Evolutionary conservation across 805 yeast species (phyloP), one percentile per base, ranked within the genome.

Genomic region (Saccharomycopsis sp.): DNA sequence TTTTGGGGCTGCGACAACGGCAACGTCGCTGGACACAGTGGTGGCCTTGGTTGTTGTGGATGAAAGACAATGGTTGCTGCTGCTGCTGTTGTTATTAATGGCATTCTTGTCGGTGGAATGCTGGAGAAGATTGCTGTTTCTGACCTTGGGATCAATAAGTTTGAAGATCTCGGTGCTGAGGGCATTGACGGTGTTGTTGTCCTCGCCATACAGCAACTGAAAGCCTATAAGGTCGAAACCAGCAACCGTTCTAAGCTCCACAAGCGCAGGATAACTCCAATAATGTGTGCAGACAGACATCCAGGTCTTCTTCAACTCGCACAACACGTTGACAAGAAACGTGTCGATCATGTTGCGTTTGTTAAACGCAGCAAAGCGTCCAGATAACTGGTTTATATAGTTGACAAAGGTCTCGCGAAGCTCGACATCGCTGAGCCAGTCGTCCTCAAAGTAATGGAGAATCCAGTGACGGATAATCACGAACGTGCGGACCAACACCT

Each of bases 381-480:
- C 14, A 2, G 60, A 64, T 60, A 68, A 54, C 61, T 70, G 72
- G 68, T 81, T 77, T 47, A 83, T 63, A 15, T 76, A 75, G 14
- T 69, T 62, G 2, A 77, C 69, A 58, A 83, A 78, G 23, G 70
- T 64, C 22, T 65, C 63, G 57, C 91, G 73, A 38, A 86, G 70
- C 56, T 78, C 75, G 20, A 72, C 64, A 53, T 80, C 76, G 15
- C 79, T 71, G 24, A 86, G 73, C 68, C 92, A 94, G 70, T 94
- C 98, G 68, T 89, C 93, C 49, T 83, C 78, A 66, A 90, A 94
- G 69, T 89, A 92, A 70, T 92, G 93, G 60, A 89, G 72, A 19
- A 93, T 70, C 96, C 98, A 93, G 73, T 89, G 96, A 66, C 97
- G 81, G 50, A 94, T 65, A 29, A 87, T 84, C 25, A 89, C 97